Conservation (phyloP, 352 stramenopile genomes). For the Pythium diclinum region DNA sequence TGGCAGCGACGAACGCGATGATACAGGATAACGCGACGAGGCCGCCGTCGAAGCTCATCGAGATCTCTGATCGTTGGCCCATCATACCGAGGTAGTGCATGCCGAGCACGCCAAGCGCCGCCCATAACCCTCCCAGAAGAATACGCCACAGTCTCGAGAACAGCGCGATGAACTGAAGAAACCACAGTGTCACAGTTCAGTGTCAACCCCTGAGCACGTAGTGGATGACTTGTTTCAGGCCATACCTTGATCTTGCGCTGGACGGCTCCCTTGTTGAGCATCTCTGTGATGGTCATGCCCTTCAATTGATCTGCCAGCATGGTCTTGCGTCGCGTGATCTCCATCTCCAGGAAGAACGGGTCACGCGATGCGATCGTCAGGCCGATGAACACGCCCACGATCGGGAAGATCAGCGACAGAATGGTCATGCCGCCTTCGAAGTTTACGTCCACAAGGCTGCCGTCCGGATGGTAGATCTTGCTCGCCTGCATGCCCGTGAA, state of each 20-base stretch:
- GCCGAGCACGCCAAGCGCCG: constrained; percentile 55
- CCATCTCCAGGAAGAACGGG: constrained; percentile 61
- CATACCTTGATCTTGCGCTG: constrained; percentile 41
- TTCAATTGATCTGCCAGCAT: constrained; percentile 43
- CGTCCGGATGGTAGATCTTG: constrained; percentile 34
- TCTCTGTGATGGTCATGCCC: constrained; percentile 38
- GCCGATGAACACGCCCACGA: constrained; percentile 53
- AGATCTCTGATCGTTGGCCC: constrained; percentile 43
- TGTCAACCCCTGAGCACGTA: background rate
- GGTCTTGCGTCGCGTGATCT: constrained; percentile 48
- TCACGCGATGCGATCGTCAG: constrained; percentile 54
- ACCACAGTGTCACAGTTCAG: background rate
- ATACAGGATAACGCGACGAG: constrained; percentile 46
- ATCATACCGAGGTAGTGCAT: constrained; percentile 82
- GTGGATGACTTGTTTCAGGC: too few relatives aligned
- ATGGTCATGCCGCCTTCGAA: constrained; percentile 59
- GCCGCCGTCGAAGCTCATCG: constrained; percentile 38
- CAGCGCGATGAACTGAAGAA: constrained; percentile 40
- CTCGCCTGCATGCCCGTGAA: constrained; percentile 69
- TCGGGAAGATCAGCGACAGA: constrained; percentile 50
- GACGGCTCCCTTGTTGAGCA: constrained; percentile 48
- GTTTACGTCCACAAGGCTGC: constrained; percentile 35
- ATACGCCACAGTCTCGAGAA: constrained; percentile 60
- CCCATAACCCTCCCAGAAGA: constrained; percentile 43
- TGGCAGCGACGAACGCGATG: constrained; percentile 58